Conservation (phyloP, 768 basidiomycete species). For the Russula sp. region DNA sequence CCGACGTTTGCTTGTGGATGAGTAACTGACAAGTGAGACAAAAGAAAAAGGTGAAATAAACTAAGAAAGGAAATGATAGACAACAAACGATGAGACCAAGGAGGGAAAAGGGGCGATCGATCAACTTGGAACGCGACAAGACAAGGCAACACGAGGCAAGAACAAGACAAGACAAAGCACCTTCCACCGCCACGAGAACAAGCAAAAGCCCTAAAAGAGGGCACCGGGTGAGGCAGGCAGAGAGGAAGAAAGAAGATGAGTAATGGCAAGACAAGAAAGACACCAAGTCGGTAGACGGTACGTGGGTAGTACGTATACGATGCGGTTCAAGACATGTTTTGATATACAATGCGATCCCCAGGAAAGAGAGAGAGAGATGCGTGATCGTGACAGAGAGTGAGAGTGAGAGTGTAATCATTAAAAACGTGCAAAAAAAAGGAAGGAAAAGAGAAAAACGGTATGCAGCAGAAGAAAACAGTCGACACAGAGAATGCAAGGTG, state of each 20-base stretch:
- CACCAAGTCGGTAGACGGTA: conserved; percentile 6
- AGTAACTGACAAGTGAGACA: conserved; percentile 22
- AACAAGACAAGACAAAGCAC: conserved; percentile 10
- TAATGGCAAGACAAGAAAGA: neutral
- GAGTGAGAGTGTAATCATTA: conserved; percentile 5
- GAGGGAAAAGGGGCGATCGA: conserved; percentile 6
- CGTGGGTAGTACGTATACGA: conserved; percentile 10
- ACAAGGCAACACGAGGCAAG: neutral
- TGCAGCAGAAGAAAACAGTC: neutral
- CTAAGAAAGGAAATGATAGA: conserved; percentile 10
- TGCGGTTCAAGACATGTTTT: conserved; percentile 21
- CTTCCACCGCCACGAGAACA: neutral
- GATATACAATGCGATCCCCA: conserved; percentile 28
- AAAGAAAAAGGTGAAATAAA: conserved; percentile 4
- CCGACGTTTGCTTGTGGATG: conserved; percentile 27
- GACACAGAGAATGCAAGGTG: neutral
- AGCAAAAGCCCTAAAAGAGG: neutral
- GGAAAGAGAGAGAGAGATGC: conserved; percentile 13
- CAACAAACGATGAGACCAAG: neutral
- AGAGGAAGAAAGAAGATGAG: neutral
- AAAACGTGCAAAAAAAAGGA: neutral
- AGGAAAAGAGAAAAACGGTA: neutral
- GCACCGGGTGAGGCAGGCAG: neutral
- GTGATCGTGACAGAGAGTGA: conserved; percentile 1
- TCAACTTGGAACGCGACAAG: neutral